phyloP scores from a whole-genome alignment of 495 filamentous ascomycete species.

The Hypoxylon trugodes region DNA sequence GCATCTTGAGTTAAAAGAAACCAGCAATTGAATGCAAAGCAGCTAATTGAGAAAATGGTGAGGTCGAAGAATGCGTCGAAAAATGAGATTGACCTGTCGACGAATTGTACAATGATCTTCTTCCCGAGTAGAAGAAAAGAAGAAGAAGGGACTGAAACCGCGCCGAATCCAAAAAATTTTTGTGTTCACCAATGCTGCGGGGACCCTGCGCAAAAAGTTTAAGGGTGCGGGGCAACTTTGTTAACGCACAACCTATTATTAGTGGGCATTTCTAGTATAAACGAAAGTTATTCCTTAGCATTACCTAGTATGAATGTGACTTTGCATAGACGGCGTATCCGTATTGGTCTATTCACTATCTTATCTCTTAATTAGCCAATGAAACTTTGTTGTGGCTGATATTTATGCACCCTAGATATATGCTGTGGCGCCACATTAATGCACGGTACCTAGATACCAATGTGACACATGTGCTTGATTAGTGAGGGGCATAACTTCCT shows the following conservation, averaged over 20 bases:
- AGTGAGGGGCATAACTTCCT: constrained; percentile 24
- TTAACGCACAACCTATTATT: background rate
- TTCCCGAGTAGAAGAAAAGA: constrained; percentile 65
- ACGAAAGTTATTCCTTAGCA: background rate
- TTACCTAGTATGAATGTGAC: no score
- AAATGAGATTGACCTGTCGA: constrained; percentile 52
- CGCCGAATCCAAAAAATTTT: constrained; percentile 3
- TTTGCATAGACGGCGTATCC: no score
- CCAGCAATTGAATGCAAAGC: background rate
- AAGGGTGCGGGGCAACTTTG: constrained; percentile 23
- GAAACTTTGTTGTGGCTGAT: background rate
- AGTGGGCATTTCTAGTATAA: background rate
- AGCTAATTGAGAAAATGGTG: constrained; percentile 14
- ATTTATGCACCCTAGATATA: background rate
- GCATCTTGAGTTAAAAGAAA: constrained; percentile 25
- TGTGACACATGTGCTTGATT: background rate
- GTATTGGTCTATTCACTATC: no score
- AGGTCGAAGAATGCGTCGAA: constrained; percentile 51
- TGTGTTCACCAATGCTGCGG: constrained; percentile 22
- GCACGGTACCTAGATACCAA: background rate
- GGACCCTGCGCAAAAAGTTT: constrained; percentile 22
- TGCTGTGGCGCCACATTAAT: constrained; percentile 6
- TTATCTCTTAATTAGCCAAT: no score
- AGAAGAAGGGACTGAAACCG: constrained; percentile 54
- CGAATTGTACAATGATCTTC: constrained; percentile 63